A percentile compares a stretch with the other conserved stretches of the same genome.
Evolutionary conservation across 2,329 filamentous ascomycete species (phyloP).

Genomic region (Cladosporium velox): DNA sequence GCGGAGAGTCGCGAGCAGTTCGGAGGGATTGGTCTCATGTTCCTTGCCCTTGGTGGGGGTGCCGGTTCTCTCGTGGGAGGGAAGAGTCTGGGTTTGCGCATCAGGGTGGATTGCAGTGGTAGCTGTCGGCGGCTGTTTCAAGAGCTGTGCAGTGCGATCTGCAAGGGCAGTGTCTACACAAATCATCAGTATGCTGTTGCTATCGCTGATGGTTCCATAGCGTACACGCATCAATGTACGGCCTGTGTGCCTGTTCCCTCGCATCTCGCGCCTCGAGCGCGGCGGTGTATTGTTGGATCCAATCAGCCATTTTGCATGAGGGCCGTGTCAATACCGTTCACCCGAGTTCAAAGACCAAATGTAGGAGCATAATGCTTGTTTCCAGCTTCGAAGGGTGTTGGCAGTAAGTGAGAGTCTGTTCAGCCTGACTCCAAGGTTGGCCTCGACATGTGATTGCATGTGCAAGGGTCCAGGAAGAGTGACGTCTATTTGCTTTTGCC

Average conservation of each 20-base stretch:
- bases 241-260: conserved; percentile 64
- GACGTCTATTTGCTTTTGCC: conserved; percentile 6
- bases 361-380: conserved; percentile 5
- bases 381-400: not conserved
- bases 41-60: conserved; percentile 18
- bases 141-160: conserved; percentile 41
- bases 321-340: not conserved
- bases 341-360: not conserved
- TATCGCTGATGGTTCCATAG: not conserved
- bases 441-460: not conserved
- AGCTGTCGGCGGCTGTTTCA: conserved; percentile 8
- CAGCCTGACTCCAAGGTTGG: not conserved
- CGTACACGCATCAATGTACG: conserved; percentile 79
- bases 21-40: not conserved
- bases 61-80: not conserved
- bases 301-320: conserved; percentile 59
- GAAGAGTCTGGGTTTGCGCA: conserved; percentile 21
- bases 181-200: not conserved
- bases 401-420: not conserved
- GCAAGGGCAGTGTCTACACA: conserved; percentile 48
- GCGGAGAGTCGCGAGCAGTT: conserved; percentile 47
- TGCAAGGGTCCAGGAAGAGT: conserved; percentile 5
- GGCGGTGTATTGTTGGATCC: conserved; percentile 78
- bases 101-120: conserved; percentile 31
- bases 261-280: conserved; percentile 72